Evolutionary conservation across 331 rosid species (phyloP), one percentile per base, ranked within the genome.

Genomic region (Cydonia oblonga): DNA sequence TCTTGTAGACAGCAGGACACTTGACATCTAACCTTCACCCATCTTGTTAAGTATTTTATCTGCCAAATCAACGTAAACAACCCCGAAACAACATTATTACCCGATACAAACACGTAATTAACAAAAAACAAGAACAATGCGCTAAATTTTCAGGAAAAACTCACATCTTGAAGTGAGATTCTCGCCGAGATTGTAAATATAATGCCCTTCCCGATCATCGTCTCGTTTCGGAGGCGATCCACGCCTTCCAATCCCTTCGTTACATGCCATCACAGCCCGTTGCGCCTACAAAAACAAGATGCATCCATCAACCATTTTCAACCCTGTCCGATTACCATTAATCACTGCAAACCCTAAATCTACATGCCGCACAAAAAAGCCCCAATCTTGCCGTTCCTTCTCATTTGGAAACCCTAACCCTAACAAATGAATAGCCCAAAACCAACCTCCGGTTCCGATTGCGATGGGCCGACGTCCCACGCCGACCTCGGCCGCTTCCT

Each of bases 161-260:
- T 84, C 76, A 92, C 98, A 92, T 92, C 98, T 88, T 82, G 96
- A 86, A 77, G 93, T 88, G 84, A 92, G 96, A 87, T 90, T 90
- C 79, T 92, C 97, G 86, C 98, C 98, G 3, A 92, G 87, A 80
- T 81, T 87, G 76, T 78, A 92, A 6, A 93, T 88, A 68, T 88
- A 90, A 81, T 90, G 96, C 10, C 98, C 98, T 22, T 90, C 97
- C 24, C 98, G 98, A 83, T 90, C 98, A 64, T 92, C 96, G 24
- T 88, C 90, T 73, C 98, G 87, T 79, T 81, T 87, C 3, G 98
- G 98, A 52, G 97, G 97, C 76, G 97, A 90, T 3, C 78, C 87
- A 42, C 78, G 84, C 71, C 84, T 89, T 75, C 76, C 82, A 24
- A 72, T 32, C 56, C 79, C 90, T 46, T 84, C 87, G 38, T 83